Evolutionary conservation across 352 stramenopile genomes (phyloP).

Genomic region (Pythium sp.): DNA sequence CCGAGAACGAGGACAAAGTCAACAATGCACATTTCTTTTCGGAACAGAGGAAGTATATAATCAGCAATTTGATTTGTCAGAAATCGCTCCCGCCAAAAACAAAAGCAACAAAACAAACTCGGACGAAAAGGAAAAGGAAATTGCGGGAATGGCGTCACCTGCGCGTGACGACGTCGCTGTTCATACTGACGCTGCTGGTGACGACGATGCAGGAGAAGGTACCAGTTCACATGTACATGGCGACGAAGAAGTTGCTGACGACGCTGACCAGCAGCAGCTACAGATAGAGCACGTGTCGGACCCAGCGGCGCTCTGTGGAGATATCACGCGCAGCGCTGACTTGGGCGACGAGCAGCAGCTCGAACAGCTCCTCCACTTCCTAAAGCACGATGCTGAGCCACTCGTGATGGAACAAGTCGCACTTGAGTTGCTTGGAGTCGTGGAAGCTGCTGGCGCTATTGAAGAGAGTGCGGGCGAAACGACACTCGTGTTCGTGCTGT

Average conservation of each 20-base stretch:
- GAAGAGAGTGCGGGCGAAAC: background rate
- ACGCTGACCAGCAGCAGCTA: background rate
- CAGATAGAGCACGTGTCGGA: background rate
- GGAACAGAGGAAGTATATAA: too few species aligned
- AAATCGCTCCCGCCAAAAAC: constrained; percentile 7
- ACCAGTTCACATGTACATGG: background rate
- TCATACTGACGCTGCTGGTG: background rate
- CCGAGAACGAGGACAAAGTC: too few species aligned
- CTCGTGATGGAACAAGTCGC: constrained; percentile 7
- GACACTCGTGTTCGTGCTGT: background rate
- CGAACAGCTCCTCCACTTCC: background rate
- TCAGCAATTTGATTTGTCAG: background rate
- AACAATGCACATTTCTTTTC: background rate
- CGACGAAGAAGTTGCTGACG: background rate
- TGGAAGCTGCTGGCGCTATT: background rate
- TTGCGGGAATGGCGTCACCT: background rate
- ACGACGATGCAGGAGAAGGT: background rate
- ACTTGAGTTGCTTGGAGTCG: background rate
- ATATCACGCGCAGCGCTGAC: constrained; percentile 5
- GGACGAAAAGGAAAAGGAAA: background rate
- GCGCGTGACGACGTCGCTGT: background rate
- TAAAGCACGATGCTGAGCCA: background rate
- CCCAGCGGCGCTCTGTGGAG: background rate
- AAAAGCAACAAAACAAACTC: background rate
- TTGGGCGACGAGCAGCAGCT: background rate